Percentiles rank a stretch among this genome's conserved stretches.
Evolutionary conservation across 2,329 filamentous ascomycete genomes (phyloP).

Genomic region (Shiraia sp.): DNA sequence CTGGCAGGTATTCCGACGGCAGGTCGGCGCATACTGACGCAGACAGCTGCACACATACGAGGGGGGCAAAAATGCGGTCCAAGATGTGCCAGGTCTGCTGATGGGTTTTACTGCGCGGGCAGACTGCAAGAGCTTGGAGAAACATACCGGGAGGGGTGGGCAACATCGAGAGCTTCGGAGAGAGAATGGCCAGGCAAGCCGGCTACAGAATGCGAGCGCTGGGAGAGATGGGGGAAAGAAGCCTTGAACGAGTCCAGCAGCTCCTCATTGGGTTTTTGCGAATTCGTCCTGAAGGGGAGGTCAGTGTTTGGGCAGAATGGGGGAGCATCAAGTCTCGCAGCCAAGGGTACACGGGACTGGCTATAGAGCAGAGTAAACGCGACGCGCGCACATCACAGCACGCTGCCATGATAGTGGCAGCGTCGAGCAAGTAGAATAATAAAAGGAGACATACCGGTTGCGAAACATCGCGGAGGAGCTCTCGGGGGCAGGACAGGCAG

Average conservation of each 20-base stretch:
- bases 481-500: conserved; percentile 27
- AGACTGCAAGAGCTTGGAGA: conserved; percentile 9
- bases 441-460: conserved; percentile 47
- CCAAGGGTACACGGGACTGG: too few species aligned
- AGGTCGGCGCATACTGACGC: too few species aligned
- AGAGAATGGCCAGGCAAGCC: conserved; percentile 50
- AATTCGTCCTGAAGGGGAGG: conserved; percentile 63
- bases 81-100: conserved; percentile 1
- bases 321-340: neutral
- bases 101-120: neutral
- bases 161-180: conserved; percentile 53
- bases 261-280: conserved; percentile 84
- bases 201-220: conserved; percentile 49
- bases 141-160: conserved; percentile 50
- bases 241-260: conserved; percentile 83
- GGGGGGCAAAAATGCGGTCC: too few species aligned
- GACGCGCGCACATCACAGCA: conserved; percentile 34
- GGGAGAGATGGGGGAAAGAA: conserved; percentile 72
- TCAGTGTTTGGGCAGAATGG: neutral
- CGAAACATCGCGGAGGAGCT: conserved; percentile 50
- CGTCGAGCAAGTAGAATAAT: conserved; percentile 5
- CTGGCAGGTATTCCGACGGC: too few species aligned
- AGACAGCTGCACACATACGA: too few species aligned
- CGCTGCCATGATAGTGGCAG: conserved; percentile 1
- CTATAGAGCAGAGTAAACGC: conserved; percentile 14